Evolutionary conservation across 257 asterid species (phyloP).

Genomic region (Perilla frutescens): DNA sequence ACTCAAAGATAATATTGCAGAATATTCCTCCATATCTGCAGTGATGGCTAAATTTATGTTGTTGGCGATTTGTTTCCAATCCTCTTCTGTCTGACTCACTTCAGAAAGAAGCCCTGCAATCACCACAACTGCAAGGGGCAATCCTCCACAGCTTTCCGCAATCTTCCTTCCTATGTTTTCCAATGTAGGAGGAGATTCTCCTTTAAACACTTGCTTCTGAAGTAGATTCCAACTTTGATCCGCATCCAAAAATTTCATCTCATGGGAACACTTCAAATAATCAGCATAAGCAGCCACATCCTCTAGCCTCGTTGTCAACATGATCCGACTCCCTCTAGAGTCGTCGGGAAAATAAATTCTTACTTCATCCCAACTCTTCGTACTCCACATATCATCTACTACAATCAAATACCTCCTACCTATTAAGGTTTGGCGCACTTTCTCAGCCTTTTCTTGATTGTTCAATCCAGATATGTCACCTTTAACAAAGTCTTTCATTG

Average conservation of each 20-base stretch:
- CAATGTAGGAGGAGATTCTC: not conserved
- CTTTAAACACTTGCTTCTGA: not conserved
- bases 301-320: not conserved
- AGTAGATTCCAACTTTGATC: slow-evolving; percentile 23
- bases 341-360: slow-evolving; percentile 10
- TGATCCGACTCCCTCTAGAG: slow-evolving; percentile 11
- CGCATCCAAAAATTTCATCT: slow-evolving; percentile 25
- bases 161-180: not conserved
- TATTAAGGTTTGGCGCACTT: too few relatives aligned
- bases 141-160: slow-evolving; percentile 27
- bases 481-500: too few relatives aligned
- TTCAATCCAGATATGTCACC: too few relatives aligned
- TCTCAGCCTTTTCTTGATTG: too few relatives aligned
- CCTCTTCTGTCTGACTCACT: not conserved
- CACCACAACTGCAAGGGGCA: slow-evolving; percentile 28
- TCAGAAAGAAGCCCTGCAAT: slow-evolving; percentile 16
- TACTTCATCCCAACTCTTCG: not conserved
- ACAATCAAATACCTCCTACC: too few relatives aligned
- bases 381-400: too few relatives aligned
- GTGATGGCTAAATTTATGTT: not conserved
- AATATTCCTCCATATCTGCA: not conserved
- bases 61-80: not conserved
- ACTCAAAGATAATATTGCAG: slow-evolving; percentile 21
- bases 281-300: slow-evolving; percentile 17
- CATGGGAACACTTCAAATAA: not conserved